Evolutionary conservation across 768 basidiomycete genomes (phyloP), one percentile per base, ranked within the genome.

Genomic region (Collybia sordida): DNA sequence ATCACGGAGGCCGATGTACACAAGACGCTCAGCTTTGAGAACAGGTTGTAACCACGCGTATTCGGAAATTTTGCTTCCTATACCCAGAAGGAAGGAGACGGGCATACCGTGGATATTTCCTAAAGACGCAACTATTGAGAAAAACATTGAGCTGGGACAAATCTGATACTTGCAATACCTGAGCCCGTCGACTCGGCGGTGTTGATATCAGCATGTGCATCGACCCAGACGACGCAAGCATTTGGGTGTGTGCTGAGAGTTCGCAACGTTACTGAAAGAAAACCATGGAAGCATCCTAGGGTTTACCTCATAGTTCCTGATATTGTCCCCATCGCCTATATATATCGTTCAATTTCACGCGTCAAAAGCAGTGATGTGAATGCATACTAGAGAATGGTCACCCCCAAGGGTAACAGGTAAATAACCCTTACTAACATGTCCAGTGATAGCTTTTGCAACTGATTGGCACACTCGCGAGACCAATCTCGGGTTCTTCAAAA

Each of bases 101-200:
- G 97, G 97, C 88, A 97, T 98, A 53, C 97, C 97, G 70, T 99
- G 97, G 40, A 99, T 86, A 69, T 98, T 98, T 24, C 96, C 96
- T 80, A 63, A 6, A 6, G 17, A 24, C 15, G 27, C 44, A 48
- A 23, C 52, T 54, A 22, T 47, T 34, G 42, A 44, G 21, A 23
- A 35, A 5, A 36, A 9, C 34, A 37, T 17, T 17, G 14, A 34
- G 18, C 34, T 15, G 8, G 21, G 41, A 44, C n/a, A 14, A 40
- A 49, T 61, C 63, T 47, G 36, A 52, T 34, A 49, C 28, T 6
- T 39, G 28, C 60, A 71, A 48, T 63, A 81, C 88, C 88, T 58
- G 88, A 84, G 37, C 72, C 85, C 17, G 94, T 94, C 14, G 90
- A 83, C 49, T 87, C 82, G 9, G 79, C 71, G 5, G 95, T 97